Evolutionary conservation across 2,329 filamentous ascomycete species (phyloP).

Genomic region (Phaeoacremonium minimum): DNA sequence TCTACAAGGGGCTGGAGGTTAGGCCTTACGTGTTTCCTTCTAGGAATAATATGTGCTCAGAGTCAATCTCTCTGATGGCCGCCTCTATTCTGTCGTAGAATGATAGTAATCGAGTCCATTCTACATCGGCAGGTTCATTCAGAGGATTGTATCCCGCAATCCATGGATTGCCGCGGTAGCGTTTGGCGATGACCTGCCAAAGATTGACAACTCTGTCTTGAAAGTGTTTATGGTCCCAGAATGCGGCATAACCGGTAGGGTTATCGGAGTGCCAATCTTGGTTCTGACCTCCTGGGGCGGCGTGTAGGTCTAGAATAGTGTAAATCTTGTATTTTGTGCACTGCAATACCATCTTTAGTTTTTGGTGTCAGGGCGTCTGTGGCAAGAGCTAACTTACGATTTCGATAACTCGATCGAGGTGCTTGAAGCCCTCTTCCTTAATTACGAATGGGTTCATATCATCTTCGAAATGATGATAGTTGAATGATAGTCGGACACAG

Average conservation of each 20-base stretch:
- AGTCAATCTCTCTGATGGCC: constrained; percentile 27
- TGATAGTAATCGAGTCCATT: constrained; percentile 23
- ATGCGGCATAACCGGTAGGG: constrained; percentile 29
- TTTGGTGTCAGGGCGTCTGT: constrained; percentile 24
- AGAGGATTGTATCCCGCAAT: constrained; percentile 34
- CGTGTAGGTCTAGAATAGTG: constrained; percentile 38
- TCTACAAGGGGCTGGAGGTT: background rate
- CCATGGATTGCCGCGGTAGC: constrained; percentile 35
- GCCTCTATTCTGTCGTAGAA: constrained; percentile 29
- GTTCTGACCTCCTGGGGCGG: constrained; percentile 40
- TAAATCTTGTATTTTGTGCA: constrained; percentile 37
- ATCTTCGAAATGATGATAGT: constrained; percentile 51
- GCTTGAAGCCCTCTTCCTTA: constrained; percentile 42
- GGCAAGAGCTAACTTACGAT: constrained; percentile 14
- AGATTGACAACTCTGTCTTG: constrained; percentile 39
- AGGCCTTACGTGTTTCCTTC: constrained; percentile 28
- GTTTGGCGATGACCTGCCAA: constrained; percentile 34
- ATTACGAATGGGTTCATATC: constrained; percentile 43
- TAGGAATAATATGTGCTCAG: constrained; percentile 38
- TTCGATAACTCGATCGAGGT: constrained; percentile 42
- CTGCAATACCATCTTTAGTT: constrained; percentile 16
- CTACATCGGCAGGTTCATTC: constrained; percentile 14
- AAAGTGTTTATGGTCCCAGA: constrained; percentile 42
- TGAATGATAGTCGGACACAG: constrained; percentile 25
- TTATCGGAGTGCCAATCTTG: constrained; percentile 42